Evolutionary conservation across 108 stramenopile genomes (phyloP).

Genomic region (Schizochytrium sp.): DNA sequence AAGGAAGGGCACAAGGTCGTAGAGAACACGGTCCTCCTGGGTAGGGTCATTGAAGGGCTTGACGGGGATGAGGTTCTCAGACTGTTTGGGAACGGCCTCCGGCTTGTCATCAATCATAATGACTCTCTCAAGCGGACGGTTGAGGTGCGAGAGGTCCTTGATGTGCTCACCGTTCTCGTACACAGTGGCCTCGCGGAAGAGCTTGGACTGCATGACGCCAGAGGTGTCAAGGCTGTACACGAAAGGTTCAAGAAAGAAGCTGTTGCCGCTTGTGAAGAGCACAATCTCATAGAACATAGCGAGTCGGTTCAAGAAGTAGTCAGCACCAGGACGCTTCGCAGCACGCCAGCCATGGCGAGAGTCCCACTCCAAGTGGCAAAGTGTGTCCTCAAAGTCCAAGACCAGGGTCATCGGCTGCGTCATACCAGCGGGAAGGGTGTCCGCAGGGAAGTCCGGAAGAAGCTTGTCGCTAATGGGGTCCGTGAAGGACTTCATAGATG

Average conservation of each 20-base stretch:
- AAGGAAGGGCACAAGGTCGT: constrained; percentile 74
- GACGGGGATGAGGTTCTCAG: constrained; percentile 91
- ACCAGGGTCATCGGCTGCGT: constrained; percentile 91
- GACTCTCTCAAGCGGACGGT: constrained; percentile 87
- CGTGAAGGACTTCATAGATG: constrained; percentile 78
- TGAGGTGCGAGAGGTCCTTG: constrained; percentile 90
- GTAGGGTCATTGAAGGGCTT: constrained; percentile 89
- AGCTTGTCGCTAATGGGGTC: constrained; percentile 89
- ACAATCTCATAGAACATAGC: constrained; percentile 96
- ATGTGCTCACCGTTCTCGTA: constrained; percentile 91
- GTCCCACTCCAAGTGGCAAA: constrained; percentile 90
- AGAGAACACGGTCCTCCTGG: constrained; percentile 68
- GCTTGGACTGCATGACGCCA: constrained; percentile 90
- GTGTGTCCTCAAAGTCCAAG: constrained; percentile 92
- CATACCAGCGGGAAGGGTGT: constrained; percentile 86
- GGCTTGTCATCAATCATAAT: constrained; percentile 94
- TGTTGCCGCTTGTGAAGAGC: constrained; percentile 84
- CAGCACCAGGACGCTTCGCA: constrained; percentile 95
- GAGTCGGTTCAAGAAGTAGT: constrained; percentile 89
- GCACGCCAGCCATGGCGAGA: constrained; percentile 93
- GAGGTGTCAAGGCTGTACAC: constrained; percentile 83
- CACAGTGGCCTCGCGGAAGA: constrained; percentile 90
- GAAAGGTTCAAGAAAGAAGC: constrained; percentile 87
- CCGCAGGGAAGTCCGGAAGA: constrained; percentile 88
- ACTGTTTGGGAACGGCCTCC: constrained; percentile 84